These are phyloP conservation scores for Penicillium ochrochloron DNA, from an alignment of 495 filamentous ascomycete species.

Conservation along the genomic window DNA sequence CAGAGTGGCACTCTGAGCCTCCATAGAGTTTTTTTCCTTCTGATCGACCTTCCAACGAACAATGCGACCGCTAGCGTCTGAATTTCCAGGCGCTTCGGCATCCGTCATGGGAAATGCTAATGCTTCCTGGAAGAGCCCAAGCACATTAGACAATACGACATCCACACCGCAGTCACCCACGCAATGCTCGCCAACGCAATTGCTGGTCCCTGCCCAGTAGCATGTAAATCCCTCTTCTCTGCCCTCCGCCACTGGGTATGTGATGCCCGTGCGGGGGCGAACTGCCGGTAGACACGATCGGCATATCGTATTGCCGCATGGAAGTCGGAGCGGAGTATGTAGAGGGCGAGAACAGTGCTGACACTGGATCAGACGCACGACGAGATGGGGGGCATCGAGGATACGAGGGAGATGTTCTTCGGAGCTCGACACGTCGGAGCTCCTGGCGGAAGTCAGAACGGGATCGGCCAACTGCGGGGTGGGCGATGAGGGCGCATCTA, in stretches of 20 bases:
- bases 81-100: slow-evolving; percentile 21
- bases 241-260: slow-evolving; percentile 69
- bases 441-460: slow-evolving; percentile 16
- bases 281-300: slow-evolving; percentile 71
- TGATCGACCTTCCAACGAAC: slow-evolving; percentile 44
- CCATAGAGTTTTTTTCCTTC: slow-evolving; percentile 23
- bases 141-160: slow-evolving; percentile 70
- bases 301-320: slow-evolving; percentile 83
- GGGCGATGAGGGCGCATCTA: slow-evolving; percentile 23
- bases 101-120: slow-evolving; percentile 37
- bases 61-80: slow-evolving; percentile 47
- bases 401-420: slow-evolving; percentile 51
- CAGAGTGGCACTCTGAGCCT: slow-evolving; percentile 24
- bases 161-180: slow-evolving; percentile 75
- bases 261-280: slow-evolving; percentile 65
- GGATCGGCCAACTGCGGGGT: slow-evolving; percentile 13
- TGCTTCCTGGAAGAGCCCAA: slow-evolving; percentile 57
- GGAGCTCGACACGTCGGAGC: slow-evolving; percentile 20
- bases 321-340: slow-evolving; percentile 71
- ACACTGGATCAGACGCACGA: slow-evolving; percentile 78
- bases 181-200: slow-evolving; percentile 72
- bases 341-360: slow-evolving; percentile 72
- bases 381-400: slow-evolving; percentile 49
- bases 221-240: slow-evolving; percentile 72
- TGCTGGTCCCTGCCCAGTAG: slow-evolving; percentile 56